These are phyloP conservation scores for Sclerotinia glacialis DNA, from an alignment of 2,329 filamentous ascomycete genomes.

Conservation along the genomic window DNA sequence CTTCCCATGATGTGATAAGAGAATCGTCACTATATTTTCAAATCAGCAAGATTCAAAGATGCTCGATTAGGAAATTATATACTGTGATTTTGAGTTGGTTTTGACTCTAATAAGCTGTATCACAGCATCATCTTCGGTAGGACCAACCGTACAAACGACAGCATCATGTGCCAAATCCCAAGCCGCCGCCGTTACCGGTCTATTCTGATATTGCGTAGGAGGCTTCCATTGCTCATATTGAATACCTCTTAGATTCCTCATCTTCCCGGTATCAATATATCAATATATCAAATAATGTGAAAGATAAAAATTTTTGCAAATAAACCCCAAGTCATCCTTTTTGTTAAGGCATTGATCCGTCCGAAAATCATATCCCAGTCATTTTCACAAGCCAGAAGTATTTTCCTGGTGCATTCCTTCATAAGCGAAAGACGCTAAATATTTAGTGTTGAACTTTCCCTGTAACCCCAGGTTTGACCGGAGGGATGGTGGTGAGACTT, in stretches of 20 bases:
- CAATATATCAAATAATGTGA: conserved; percentile 10
- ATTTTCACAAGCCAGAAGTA: conserved; percentile 31
- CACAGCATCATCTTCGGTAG: conserved; percentile 63
- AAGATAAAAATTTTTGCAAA: conserved; percentile 17
- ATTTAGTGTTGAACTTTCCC: not conserved
- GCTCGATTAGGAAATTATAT: conserved; percentile 11
- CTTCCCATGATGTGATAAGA: conserved; percentile 79
- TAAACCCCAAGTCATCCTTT: conserved; percentile 15
- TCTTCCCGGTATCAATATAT: conserved; percentile 42
- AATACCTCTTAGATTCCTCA: conserved; percentile 87
- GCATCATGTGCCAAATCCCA: conserved; percentile 82
- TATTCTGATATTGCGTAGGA: conserved; percentile 46
- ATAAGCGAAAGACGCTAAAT: conserved; percentile 18
- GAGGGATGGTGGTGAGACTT: conserved; percentile 16
- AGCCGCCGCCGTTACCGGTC: conserved; percentile 70
- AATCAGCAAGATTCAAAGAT: conserved; percentile 34
- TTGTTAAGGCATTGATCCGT: conserved; percentile 19
- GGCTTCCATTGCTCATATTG: conserved; percentile 64
- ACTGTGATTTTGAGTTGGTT: conserved; percentile 43
- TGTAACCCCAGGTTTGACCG: conserved; percentile 19
- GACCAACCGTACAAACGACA: conserved; percentile 80
- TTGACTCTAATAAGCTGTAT: conserved; percentile 67
- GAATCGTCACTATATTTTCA: conserved; percentile 40
- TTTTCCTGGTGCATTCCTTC: not conserved
- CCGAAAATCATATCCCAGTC: conserved; percentile 20